phyloP scores from a whole-genome alignment of 495 filamentous ascomycete genomes.

The Podospora bellae-mahoneyi region DNA sequence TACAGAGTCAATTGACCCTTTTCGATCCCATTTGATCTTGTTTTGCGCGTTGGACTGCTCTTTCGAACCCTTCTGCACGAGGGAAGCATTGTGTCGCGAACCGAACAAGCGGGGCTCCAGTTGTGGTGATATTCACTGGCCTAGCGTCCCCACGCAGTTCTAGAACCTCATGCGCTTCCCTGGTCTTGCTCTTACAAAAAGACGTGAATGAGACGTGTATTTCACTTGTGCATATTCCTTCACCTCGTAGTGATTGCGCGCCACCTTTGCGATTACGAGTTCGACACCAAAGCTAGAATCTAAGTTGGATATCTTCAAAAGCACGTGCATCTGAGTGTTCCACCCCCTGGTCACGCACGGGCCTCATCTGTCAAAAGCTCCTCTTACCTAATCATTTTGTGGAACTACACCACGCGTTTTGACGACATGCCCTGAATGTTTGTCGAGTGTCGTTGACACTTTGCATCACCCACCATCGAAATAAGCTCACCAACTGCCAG shows the following conservation, averaged over 20 bases:
- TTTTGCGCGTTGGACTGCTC: not conserved
- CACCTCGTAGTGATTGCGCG: not conserved
- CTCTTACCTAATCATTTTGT: not conserved
- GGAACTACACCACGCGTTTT: not conserved
- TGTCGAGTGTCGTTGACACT: conserved; percentile 11
- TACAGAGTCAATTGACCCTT: not conserved
- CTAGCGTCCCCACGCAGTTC: not conserved
- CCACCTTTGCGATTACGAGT: not conserved
- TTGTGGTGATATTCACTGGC: not conserved
- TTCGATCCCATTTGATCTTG: not conserved
- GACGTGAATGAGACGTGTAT: not conserved
- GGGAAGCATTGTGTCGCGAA: not conserved
- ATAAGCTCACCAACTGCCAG: conserved; percentile 13
- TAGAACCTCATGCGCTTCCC: not conserved
- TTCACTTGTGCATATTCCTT: not conserved
- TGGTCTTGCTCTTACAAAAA: not conserved
- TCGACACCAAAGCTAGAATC: not conserved
- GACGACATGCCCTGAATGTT: not conserved
- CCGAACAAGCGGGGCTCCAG: not conserved
- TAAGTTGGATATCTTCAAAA: not conserved
- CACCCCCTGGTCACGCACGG: not conserved
- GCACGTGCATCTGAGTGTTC: not conserved
- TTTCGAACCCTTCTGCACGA: not conserved
- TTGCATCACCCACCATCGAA: conserved; percentile 28
- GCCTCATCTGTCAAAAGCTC: not conserved